Conservation (phyloP, 805 yeast species). For the Kodamaea leandrae region DNA sequence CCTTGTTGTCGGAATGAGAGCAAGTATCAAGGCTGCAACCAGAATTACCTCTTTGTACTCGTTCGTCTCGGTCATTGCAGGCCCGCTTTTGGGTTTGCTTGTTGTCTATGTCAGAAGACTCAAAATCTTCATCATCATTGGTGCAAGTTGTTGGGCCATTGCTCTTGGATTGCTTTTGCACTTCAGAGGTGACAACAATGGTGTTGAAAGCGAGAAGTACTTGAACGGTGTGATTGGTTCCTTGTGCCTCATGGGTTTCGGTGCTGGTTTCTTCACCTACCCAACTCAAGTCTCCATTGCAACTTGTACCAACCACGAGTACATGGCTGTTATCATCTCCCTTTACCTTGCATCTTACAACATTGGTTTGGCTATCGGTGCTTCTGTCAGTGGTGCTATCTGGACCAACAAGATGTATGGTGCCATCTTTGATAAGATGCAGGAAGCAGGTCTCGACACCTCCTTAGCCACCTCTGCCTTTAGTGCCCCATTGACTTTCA, state of each 20-base stretch:
- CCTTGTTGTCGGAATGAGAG: conserved; percentile 59
- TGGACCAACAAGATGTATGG: conserved; percentile 62
- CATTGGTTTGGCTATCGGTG: conserved; percentile 64
- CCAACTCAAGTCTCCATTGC: conserved; percentile 61
- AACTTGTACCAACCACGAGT: conserved; percentile 57
- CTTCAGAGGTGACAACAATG: conserved; percentile 49
- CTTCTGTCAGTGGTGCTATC: conserved; percentile 64
- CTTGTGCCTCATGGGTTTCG: conserved; percentile 63
- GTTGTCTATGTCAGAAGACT: conserved; percentile 48
- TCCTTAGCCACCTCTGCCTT: conserved; percentile 48
- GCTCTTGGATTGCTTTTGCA: conserved; percentile 59
- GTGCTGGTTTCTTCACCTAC: conserved; percentile 71
- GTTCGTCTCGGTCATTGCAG: conserved; percentile 61
- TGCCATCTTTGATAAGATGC: conserved; percentile 34
- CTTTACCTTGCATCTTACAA: conserved; percentile 56
- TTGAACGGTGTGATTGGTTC: conserved; percentile 62
- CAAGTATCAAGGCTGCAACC: conserved; percentile 60
- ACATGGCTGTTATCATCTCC: conserved; percentile 61
- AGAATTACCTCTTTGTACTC: conserved; percentile 62
- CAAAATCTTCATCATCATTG: conserved; percentile 60
- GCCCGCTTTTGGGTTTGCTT: conserved; percentile 56
- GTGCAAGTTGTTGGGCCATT: conserved; percentile 55
- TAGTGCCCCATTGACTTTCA: conserved; percentile 51
- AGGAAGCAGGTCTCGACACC: conserved; percentile 25
- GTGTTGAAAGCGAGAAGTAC: conserved; percentile 22